Evolutionary conservation across 2,329 filamentous ascomycete genomes (phyloP).

Genomic region (Alternaria ventricosa): DNA sequence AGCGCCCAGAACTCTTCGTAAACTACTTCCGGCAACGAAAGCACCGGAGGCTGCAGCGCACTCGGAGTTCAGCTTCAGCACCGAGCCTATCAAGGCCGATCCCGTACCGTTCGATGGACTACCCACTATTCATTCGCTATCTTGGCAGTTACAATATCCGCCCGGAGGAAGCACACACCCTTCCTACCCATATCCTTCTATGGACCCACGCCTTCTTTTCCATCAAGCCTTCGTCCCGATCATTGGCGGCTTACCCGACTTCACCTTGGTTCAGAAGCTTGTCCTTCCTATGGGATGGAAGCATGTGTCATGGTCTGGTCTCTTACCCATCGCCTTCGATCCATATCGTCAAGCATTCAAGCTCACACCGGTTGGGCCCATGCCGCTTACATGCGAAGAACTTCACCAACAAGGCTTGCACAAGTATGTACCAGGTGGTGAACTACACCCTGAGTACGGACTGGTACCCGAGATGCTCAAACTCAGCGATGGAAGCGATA

Average conservation of each 20-base stretch:
- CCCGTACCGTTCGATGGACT: slow-evolving; percentile 1
- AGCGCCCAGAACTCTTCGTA: neutral
- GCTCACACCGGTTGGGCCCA: slow-evolving; percentile 23
- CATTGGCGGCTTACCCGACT: slow-evolving; percentile 20
- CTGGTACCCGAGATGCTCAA: slow-evolving; percentile 11
- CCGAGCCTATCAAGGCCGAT: slow-evolving; percentile 3
- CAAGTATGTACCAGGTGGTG: slow-evolving; percentile 23
- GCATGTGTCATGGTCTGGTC: slow-evolving; percentile 21
- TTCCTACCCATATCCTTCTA: slow-evolving; percentile 19
- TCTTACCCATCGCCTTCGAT: slow-evolving; percentile 26
- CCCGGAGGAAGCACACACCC: slow-evolving; percentile 27
- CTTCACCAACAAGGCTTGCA: slow-evolving; percentile 21
- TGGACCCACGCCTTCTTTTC: slow-evolving; percentile 23
- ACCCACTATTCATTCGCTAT: slow-evolving; percentile 2
- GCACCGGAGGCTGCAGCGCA: neutral
- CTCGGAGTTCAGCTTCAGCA: neutral
- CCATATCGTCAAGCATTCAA: slow-evolving; percentile 26
- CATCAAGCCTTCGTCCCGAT: slow-evolving; percentile 15
- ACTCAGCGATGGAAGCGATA: slow-evolving; percentile 22
- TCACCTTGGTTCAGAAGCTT: slow-evolving; percentile 2
- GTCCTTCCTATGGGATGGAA: slow-evolving; percentile 20
- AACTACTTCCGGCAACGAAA: neutral
- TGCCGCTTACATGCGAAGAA: slow-evolving; percentile 29
- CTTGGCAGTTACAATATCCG: slow-evolving; percentile 26
- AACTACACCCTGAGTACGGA: slow-evolving; percentile 19